Percentiles rank a stretch among this genome's conserved stretches.
Conservation (phyloP, 352 stramenopile genomes). For the Phytopythium cucurbitacearum region DNA sequence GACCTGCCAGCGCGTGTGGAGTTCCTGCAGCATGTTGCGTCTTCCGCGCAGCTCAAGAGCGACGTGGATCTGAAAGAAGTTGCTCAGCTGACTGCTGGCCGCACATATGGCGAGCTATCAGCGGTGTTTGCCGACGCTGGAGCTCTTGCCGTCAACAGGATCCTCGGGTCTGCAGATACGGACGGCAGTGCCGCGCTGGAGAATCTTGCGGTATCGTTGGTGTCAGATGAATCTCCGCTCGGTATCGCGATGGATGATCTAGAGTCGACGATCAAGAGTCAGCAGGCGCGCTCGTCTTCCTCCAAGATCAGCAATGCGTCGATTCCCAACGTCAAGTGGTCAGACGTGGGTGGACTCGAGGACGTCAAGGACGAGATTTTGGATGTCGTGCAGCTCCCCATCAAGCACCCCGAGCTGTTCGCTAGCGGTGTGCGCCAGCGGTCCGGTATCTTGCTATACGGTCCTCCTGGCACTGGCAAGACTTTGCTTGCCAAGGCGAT, state of each 20-base stretch:
- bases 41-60: constrained; percentile 25
- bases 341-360: constrained; percentile 97
- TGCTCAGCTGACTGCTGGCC: constrained; percentile 64
- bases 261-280: constrained; percentile 50
- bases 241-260: constrained; percentile 40
- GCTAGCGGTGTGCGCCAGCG: constrained; percentile 69
- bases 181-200: constrained; percentile 17
- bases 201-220: constrained; percentile 4
- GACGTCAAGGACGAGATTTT: constrained; percentile 98
- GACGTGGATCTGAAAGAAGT: constrained; percentile 55
- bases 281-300: constrained; percentile 62
- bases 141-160: constrained; percentile 39
- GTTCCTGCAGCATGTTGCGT: constrained; percentile 46
- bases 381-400: constrained; percentile 79
- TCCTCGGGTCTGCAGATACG: constrained; percentile 20
- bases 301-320: constrained; percentile 59
- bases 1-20: constrained; percentile 46
- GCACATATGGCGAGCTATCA: constrained; percentile 69
- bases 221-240: background rate
- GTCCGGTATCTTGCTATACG: constrained; percentile 81
- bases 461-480: constrained; percentile 89
- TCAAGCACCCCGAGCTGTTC: constrained; percentile 84
- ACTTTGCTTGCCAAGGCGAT: constrained; percentile 95
- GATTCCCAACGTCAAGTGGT: constrained; percentile 97
- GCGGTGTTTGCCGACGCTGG: constrained; percentile 64